Percentiles rank a stretch among this genome's conserved stretches.
phyloP scores from a whole-genome alignment of 176 grass and related monocot genomes.

The Dendrocalamus sinicus region DNA sequence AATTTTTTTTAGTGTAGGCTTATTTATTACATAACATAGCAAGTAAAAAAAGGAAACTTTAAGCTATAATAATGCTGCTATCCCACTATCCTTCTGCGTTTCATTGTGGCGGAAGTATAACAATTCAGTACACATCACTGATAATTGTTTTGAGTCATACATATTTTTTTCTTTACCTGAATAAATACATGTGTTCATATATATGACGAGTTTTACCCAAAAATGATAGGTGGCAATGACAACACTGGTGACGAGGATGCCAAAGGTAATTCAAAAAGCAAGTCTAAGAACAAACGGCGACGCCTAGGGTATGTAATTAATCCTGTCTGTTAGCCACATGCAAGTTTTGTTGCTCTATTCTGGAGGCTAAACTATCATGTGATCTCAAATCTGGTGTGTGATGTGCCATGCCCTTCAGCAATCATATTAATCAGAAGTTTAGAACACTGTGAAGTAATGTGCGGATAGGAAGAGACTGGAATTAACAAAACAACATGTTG shows the following conservation, averaged over 20 bases:
- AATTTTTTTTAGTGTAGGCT: background rate
- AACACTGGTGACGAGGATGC: constrained; percentile 59
- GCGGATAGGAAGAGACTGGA: background rate
- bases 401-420: background rate
- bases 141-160: constrained; percentile 15
- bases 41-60: background rate
- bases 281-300: constrained; percentile 77
- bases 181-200: constrained; percentile 20
- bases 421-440: constrained; percentile 22
- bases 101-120: background rate
- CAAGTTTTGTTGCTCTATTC: constrained; percentile 19
- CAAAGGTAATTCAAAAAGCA: constrained; percentile 63
- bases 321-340: constrained; percentile 1
- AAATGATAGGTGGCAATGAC: constrained; percentile 60
- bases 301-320: constrained; percentile 63
- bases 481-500: background rate
- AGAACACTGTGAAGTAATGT: constrained; percentile 7
- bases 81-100: background rate
- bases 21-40: constrained; percentile 15
- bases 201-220: constrained; percentile 36
- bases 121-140: background rate
- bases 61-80: constrained; percentile 5
- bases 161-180: constrained; percentile 27
- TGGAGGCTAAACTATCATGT: constrained; percentile 24
- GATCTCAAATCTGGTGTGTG: background rate